These are phyloP conservation scores for Naganishia albida DNA, from an alignment of 1,284 basidiomycete species.

Conservation along the genomic window DNA sequence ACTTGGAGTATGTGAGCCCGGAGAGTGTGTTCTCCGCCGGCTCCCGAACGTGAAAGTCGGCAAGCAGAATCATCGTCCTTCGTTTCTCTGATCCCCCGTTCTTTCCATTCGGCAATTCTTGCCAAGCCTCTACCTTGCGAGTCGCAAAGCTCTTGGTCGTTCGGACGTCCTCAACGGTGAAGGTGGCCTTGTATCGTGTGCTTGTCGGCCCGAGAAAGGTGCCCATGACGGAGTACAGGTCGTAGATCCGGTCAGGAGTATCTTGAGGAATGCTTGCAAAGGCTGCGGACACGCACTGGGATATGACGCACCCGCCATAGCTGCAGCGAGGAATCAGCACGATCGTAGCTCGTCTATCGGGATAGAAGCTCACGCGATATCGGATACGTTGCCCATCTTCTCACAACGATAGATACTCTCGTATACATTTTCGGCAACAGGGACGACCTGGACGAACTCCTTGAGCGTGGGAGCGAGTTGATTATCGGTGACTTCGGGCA, in stretches of 20 bases:
- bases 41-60: constrained; percentile 24
- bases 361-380: constrained; percentile 8
- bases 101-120: background rate
- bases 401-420: constrained; percentile 21
- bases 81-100: background rate
- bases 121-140: constrained; percentile 21
- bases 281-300: constrained; percentile 12
- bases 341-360: too few species aligned
- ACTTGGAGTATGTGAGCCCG: constrained; percentile 9
- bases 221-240: constrained; percentile 26
- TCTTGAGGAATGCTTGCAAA: constrained; percentile 14
- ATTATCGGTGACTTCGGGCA: too few species aligned
- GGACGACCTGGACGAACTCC: constrained; percentile 15
- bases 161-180: constrained; percentile 16
- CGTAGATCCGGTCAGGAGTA: constrained; percentile 15
- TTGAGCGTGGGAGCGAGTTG: constrained; percentile 19
- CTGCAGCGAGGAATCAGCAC: background rate
- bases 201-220: constrained; percentile 25
- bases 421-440: constrained; percentile 6
- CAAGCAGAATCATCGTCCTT: constrained; percentile 24
- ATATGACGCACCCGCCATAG: constrained; percentile 21
- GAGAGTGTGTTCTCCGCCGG: background rate
- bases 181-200: constrained; percentile 1
- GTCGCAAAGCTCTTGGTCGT: constrained; percentile 29
- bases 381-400: constrained; percentile 20